Conservation (phyloP, 192 early-diverging fungal species). For the Backusella liffmaniae region DNA sequence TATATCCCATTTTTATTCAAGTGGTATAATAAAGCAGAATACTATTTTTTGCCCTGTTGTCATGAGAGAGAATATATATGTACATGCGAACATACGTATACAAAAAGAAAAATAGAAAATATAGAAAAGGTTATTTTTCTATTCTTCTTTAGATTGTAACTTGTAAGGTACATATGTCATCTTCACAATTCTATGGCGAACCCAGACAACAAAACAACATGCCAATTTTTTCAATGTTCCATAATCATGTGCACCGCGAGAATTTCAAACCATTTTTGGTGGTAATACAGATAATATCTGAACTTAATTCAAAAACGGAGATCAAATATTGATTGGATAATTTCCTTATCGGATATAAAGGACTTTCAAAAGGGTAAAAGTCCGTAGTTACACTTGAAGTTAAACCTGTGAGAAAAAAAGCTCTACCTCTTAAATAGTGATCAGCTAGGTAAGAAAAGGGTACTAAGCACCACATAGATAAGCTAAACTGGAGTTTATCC, state of each 20-base stretch:
- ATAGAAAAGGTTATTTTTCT: neutral
- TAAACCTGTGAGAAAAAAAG: conserved; percentile 4
- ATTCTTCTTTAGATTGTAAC: neutral
- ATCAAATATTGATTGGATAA: neutral
- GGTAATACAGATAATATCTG: conserved; percentile 1
- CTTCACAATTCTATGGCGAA: neutral
- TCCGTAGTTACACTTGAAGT: conserved; percentile 1
- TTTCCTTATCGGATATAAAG: neutral
- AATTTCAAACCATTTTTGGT: neutral
- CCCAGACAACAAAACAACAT: neutral
- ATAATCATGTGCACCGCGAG: neutral
- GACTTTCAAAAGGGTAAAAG: neutral
- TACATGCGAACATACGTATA: neutral
- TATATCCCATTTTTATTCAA: neutral
- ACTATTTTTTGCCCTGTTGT: neutral
- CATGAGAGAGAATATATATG: neutral
- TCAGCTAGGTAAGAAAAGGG: neutral
- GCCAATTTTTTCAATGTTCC: neutral
- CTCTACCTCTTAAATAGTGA: neutral
- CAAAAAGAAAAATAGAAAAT: neutral
- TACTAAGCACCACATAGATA: neutral
- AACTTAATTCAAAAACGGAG: neutral
- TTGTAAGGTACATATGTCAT: neutral
- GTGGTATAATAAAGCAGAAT: neutral
- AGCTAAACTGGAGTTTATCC: neutral